Percentiles rank a stretch among this genome's conserved stretches.
Evolutionary conservation across 805 yeast genomes (phyloP).

Genomic region (Metschnikowia continentalis): DNA sequence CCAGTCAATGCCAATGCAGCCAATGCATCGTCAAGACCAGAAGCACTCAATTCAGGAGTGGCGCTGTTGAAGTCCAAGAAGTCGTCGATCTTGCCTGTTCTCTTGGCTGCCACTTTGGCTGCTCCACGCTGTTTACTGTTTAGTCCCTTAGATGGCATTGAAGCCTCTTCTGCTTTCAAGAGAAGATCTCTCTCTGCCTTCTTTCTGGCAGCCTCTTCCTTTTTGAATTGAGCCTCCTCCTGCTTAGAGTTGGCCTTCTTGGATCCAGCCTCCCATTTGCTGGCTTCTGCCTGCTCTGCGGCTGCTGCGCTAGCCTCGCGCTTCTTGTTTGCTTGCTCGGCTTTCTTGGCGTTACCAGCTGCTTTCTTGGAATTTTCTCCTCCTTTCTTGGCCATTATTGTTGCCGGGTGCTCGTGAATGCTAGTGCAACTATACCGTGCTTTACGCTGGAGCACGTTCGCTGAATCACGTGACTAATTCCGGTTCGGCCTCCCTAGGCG

Average conservation of each 20-base stretch:
- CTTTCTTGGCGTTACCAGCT: constrained; percentile 63
- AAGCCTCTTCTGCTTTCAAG: constrained; percentile 59
- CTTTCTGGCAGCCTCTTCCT: constrained; percentile 70
- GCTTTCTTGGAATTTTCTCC: constrained; percentile 55
- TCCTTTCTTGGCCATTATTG: constrained; percentile 20
- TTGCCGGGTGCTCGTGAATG: neutral
- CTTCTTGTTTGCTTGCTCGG: constrained; percentile 59
- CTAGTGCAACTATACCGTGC: neutral
- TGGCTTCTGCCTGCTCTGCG: constrained; percentile 52
- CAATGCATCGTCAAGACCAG: constrained; percentile 73
- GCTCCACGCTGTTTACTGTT: constrained; percentile 60
- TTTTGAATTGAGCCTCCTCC: constrained; percentile 62
- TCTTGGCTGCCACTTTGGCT: constrained; percentile 58
- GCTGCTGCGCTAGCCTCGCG: constrained; percentile 46
- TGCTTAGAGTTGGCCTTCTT: constrained; percentile 68
- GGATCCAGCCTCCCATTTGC: constrained; percentile 67
- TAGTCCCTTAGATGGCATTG: constrained; percentile 54
- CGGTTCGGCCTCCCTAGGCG: neutral
- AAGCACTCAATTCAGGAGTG: constrained; percentile 54
- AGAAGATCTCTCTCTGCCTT: constrained; percentile 78
- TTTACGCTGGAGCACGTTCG: neutral
- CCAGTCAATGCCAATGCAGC: constrained; percentile 70
- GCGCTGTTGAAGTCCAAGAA: constrained; percentile 54
- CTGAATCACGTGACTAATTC: neutral
- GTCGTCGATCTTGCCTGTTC: constrained; percentile 62